Conservation (phyloP, 768 basidiomycete species). For the Saitozyma sp. region DNA sequence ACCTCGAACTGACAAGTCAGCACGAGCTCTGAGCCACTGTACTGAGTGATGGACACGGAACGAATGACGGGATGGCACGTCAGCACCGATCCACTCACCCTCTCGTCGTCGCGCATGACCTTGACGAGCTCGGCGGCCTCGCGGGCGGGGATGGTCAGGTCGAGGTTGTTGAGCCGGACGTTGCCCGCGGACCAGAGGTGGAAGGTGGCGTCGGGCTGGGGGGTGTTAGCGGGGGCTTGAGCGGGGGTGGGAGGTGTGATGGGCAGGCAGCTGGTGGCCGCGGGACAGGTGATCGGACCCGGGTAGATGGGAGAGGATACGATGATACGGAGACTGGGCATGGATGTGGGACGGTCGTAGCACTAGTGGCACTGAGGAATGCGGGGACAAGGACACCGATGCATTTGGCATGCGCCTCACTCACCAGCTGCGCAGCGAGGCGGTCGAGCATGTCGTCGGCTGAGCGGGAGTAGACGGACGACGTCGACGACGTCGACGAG, state of each 20-base stretch:
- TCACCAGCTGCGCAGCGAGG: slow-evolving; percentile 32
- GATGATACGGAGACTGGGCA: not conserved
- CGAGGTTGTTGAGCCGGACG: slow-evolving; percentile 33
- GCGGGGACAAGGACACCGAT: not conserved
- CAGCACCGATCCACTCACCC: slow-evolving; percentile 22
- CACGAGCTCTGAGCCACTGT: not conserved
- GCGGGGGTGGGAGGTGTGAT: slow-evolving; percentile 18
- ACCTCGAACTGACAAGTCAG: slow-evolving; percentile 33
- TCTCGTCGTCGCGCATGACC: slow-evolving; percentile 26
- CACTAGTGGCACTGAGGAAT: not conserved
- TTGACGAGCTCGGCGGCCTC: slow-evolving; percentile 34
- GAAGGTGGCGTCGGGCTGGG: slow-evolving; percentile 12
- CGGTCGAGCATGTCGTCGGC: slow-evolving; percentile 42
- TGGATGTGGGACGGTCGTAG: too few species aligned
- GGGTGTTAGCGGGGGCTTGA: too few species aligned
- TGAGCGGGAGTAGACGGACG: slow-evolving; percentile 26
- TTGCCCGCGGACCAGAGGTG: slow-evolving; percentile 49
- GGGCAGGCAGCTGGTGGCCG: not conserved
- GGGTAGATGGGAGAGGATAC: not conserved
- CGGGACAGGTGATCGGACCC: not conserved
- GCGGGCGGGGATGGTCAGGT: slow-evolving; percentile 35
- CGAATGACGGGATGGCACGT: not conserved
- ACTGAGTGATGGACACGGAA: not conserved
- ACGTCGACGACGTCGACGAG: slow-evolving; percentile 20
- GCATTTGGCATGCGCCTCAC: slow-evolving; percentile 3